Base-by-base conservation (phyloP, 495 filamentous ascomycete genomes). In the Emericellopsis terricola region DNA sequence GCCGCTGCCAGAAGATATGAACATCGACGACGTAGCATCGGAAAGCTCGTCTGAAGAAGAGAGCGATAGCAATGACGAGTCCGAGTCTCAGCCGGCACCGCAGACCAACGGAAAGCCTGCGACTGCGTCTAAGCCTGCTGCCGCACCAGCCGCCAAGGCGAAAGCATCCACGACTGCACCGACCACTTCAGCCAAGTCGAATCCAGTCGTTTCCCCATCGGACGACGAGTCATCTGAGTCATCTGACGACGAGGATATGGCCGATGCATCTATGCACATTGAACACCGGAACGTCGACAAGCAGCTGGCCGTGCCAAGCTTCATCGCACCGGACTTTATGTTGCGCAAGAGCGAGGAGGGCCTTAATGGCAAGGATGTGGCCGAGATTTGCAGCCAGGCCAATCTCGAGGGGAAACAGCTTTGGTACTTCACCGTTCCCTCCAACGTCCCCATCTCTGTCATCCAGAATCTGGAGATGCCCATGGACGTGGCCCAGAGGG, bases 371-470 rank as follows among this genome's bases (percentile, higher is more conserved):
- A 39, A 52, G 31, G 43, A 57, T 36, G 41, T 54, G 8, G 30
- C 51, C 9, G 42, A 50, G 5, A 48, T 55, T 24, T 58, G 64
- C 36, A 53, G 38, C 33, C 53, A 57, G n/a, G 48, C 60, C 27
- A 57, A 59, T 34, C 26, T 53, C 6, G 47, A 60, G 19, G 62
- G 60, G 44, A 64, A 64, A 46, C 59, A 65, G 36, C 47, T 65
- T 17, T 65, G 60, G 62, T 64, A 60, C 39, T 65, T 65, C 33
- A 65, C 60, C 0, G 53, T 54, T 8, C 62, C 62, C 1, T 59
- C 59, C 9, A 59, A 57, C 11, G 38, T 65, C 8, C 60, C 60
- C 2, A 62, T 65, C 33, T 59, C 60, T 15, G 56, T 65, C 9
- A 40, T 64, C 28, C 54, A 60, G 41, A 49, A 64, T 37, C 49